Conservation (phyloP, 192 early-diverging fungal genomes). For the Phycomyces nitens region DNA sequence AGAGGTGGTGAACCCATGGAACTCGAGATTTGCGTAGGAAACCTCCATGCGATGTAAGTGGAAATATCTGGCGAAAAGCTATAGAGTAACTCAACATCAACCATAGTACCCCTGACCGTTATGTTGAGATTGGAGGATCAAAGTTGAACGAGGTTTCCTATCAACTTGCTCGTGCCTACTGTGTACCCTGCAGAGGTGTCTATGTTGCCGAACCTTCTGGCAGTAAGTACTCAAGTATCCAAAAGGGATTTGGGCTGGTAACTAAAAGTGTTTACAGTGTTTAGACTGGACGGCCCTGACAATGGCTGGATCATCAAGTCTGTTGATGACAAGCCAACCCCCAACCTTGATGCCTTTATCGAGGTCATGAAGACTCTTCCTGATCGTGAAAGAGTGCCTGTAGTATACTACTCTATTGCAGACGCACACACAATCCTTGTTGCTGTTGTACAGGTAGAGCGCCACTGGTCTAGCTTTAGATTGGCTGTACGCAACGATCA, state of each 20-base stretch:
- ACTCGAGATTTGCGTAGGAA: constrained; percentile 56
- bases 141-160: constrained; percentile 71
- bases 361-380: constrained; percentile 66
- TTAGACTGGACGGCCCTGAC: constrained; percentile 66
- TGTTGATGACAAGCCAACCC: constrained; percentile 70
- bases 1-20: constrained; percentile 68
- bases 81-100: not conserved
- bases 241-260: not conserved
- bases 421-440: constrained; percentile 74
- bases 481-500: constrained; percentile 68
- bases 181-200: constrained; percentile 72
- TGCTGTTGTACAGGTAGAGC: constrained; percentile 61
- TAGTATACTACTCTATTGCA: constrained; percentile 73
- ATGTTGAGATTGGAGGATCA: constrained; percentile 82
- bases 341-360: constrained; percentile 75
- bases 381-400: constrained; percentile 73
- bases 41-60: constrained; percentile 67
- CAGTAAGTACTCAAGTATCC: constrained; percentile 21
- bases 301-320: constrained; percentile 74
- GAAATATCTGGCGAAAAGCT: not conserved
- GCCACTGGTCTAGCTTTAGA: constrained; percentile 73
- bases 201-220: constrained; percentile 65
- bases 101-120: constrained; percentile 68
- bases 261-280: constrained; percentile 38
- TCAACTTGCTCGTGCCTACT: constrained; percentile 66